phyloP scores from a whole-genome alignment of 2,329 filamentous ascomycete species.

The Juglanconis oblonga region DNA sequence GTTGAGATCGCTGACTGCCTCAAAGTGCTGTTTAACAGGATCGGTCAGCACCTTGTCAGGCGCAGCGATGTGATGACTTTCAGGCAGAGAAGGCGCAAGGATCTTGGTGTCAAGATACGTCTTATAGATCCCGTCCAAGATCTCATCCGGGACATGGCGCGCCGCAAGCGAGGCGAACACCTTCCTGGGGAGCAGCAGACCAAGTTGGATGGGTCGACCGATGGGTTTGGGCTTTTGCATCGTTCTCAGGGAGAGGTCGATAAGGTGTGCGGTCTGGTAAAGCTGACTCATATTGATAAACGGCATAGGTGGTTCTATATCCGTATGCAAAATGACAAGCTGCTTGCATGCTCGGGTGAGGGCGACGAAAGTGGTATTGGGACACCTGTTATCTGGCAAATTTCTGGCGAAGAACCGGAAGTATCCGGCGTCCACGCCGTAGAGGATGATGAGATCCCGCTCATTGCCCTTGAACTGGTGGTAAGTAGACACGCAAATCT shows the following conservation, averaged over 20 bases:
- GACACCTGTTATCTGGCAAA: slow-evolving; percentile 27
- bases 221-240: background rate
- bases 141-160: slow-evolving; percentile 25
- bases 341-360: slow-evolving; percentile 28
- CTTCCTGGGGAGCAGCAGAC: background rate
- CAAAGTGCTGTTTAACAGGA: slow-evolving; percentile 6
- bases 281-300: slow-evolving; percentile 18
- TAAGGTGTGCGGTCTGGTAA: background rate
- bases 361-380: slow-evolving; percentile 29
- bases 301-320: slow-evolving; percentile 21
- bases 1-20: slow-evolving; percentile 16
- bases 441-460: slow-evolving; percentile 27
- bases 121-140: slow-evolving; percentile 19
- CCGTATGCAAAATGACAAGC: slow-evolving; percentile 26
- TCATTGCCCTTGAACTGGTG: slow-evolving; percentile 33
- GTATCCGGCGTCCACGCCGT: slow-evolving; percentile 25
- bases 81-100: slow-evolving; percentile 7
- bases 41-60: slow-evolving; percentile 18
- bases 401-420: slow-evolving; percentile 24
- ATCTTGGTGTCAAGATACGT: slow-evolving; percentile 18
- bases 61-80: slow-evolving; percentile 18
- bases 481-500: slow-evolving; percentile 29
- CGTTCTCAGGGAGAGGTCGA: background rate
- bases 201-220: background rate
- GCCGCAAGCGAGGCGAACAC: slow-evolving; percentile 22